These are phyloP conservation scores for Sarocladium kiliense DNA, from an alignment of 2,329 filamentous ascomycete species.

Conservation along the genomic window DNA sequence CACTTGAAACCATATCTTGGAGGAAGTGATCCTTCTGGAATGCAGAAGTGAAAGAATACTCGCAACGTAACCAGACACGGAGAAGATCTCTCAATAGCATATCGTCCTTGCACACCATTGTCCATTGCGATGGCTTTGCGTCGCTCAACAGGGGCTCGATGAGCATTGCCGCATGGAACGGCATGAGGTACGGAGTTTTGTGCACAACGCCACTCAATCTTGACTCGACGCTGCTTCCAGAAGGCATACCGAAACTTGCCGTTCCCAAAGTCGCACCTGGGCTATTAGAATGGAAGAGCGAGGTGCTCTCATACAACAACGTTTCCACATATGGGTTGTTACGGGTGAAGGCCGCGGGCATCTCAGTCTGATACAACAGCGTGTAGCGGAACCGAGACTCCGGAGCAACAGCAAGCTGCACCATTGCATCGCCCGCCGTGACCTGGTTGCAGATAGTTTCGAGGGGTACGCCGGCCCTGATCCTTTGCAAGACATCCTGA, in stretches of 20 bases:
- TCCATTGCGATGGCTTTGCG: constrained; percentile 29
- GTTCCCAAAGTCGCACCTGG: not conserved
- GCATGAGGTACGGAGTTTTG: constrained; percentile 23
- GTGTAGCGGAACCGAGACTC: constrained; percentile 33
- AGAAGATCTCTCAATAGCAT: constrained; percentile 27
- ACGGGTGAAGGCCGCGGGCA: constrained; percentile 13
- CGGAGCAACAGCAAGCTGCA: constrained; percentile 31
- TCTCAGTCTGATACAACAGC: constrained; percentile 27
- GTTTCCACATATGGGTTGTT: constrained; percentile 23
- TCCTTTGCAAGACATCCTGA: constrained; percentile 25
- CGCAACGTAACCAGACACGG: constrained; percentile 22
- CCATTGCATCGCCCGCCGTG: constrained; percentile 28
- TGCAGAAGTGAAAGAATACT: constrained; percentile 28
- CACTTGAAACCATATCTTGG: no score
- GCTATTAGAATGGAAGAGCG: constrained; percentile 13
- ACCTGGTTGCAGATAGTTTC: constrained; percentile 27
- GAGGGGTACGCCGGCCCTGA: constrained; percentile 28
- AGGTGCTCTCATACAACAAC: constrained; percentile 20
- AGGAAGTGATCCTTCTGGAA: constrained; percentile 29
- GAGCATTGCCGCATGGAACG: constrained; percentile 29
- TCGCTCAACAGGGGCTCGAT: constrained; percentile 26
- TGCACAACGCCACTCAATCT: not conserved
- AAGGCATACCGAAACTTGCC: no score
- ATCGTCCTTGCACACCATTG: constrained; percentile 28
- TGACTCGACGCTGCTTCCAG: no score